Evolutionary conservation across 2,329 filamentous ascomycete species (phyloP).

Genomic region (Leptographium radiaticola): DNA sequence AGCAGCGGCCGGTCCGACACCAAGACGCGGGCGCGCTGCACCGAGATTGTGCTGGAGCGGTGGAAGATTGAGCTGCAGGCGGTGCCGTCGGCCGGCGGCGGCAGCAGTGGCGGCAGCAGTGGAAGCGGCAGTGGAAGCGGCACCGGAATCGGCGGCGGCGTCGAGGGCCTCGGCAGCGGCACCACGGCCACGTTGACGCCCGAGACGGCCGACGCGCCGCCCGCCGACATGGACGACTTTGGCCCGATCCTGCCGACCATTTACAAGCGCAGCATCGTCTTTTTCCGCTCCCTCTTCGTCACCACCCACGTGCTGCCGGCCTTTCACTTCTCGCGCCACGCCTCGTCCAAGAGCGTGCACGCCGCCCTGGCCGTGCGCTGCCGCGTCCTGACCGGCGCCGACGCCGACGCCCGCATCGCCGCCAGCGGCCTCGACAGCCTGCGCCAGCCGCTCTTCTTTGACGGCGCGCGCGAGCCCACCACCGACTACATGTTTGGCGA

Average conservation of each 20-base stretch:
- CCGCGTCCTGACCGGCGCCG: conserved; percentile 55
- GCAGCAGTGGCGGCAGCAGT: background rate
- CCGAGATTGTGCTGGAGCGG: conserved; percentile 75
- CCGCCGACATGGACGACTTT: conserved; percentile 36
- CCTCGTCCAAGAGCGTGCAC: conserved; percentile 57
- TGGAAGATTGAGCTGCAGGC: conserved; percentile 79
- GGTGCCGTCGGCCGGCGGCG: conserved; percentile 18
- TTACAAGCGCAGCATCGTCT: conserved; percentile 94
- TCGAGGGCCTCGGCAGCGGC: background rate
- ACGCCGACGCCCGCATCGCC: conserved; percentile 21
- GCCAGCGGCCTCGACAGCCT: conserved; percentile 53
- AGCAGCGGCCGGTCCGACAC: conserved; percentile 13
- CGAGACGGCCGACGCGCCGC: conserved; percentile 1
- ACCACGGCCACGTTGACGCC: background rate
- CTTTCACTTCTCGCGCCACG: conserved; percentile 69
- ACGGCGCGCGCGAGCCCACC: conserved; percentile 48
- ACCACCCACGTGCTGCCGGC: conserved; percentile 72
- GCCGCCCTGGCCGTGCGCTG: conserved; percentile 62
- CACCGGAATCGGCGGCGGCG: no score
- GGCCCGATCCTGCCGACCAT: conserved; percentile 62
- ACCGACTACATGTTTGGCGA: conserved; percentile 72
- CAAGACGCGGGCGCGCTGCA: conserved; percentile 17
- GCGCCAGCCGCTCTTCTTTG: conserved; percentile 48
- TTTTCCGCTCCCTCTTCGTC: conserved; percentile 80
- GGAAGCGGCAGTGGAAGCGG: background rate